Base-by-base conservation (phyloP, 1,139 yeast species). In the Pichia inconspicua region DNA sequence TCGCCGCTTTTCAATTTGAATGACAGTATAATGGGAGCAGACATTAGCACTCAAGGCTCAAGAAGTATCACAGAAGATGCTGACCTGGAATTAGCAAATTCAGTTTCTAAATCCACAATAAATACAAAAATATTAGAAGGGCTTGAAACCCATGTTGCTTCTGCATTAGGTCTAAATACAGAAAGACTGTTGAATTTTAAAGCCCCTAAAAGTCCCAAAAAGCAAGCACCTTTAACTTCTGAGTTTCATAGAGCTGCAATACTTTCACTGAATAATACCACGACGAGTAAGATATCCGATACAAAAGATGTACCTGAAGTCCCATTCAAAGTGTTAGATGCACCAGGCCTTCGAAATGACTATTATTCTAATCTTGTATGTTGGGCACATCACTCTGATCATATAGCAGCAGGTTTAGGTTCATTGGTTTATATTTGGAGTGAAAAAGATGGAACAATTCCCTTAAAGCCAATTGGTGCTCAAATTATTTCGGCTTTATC, bases 331-430 rank as follows among this genome's bases (percentile, higher is more conserved):
- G 77, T 80, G 0, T 64, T 87, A 25, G 88, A 83, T 59, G 95
- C 95, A 0, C 92, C 90, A 0, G 80, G 81, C 0, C 66, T 89
- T 46, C 70, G 84, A 50, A 84, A 87, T 60, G 96, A 89, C 62
- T 89, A 82, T 62, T 89, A 89, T 64, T 75, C 88, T 1, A 85
- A 86, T 58, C 68, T 85, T 44, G 76, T 88, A 0, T 77, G 90
- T 11, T 88, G 96, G 95, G 80, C 90, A 0, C 62, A 64, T 3
- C 60, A 60, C 27, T 66, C 78, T 1, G 73, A 73, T 28, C 70
- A 70, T 32, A 69, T 88, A 0, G 84, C 84, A 0, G 90, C 88
- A 1, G 97, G 92, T 0, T 66, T 88, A 37, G 82, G 80, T 0
- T 60, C 68, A 2, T 69, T 73, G 8, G 84, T 80, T 0, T 85